phyloP scores from a whole-genome alignment of 495 filamentous ascomycete genomes.

The Ascobolus immersus region DNA sequence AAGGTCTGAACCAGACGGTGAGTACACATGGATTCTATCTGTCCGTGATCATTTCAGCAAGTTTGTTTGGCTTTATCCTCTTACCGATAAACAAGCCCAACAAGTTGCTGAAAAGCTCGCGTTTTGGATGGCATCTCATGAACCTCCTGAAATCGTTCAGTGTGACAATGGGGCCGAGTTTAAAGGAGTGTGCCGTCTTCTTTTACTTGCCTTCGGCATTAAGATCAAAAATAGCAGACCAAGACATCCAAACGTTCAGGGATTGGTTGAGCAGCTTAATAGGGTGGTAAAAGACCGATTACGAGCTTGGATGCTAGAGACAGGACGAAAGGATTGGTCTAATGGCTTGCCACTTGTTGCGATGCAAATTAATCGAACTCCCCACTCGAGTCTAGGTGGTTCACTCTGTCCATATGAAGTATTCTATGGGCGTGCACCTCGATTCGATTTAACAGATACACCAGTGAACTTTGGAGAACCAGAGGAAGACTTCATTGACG shows the following conservation, averaged over 20 bases:
- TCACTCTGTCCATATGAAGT: neutral
- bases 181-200: neutral
- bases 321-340: neutral
- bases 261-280: conserved; percentile 4
- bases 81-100: neutral
- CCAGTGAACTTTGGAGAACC: no score
- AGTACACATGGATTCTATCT: conserved; percentile 8
- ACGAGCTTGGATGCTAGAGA: neutral
- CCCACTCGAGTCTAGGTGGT: neutral
- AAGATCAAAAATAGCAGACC: conserved; percentile 1
- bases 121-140: neutral
- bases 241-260: neutral
- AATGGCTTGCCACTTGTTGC: neutral
- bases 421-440: neutral
- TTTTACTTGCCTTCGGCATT: neutral
- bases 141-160: conserved; percentile 1
- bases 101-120: neutral
- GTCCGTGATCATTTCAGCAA: conserved; percentile 9
- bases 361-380: neutral
- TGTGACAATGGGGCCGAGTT: conserved; percentile 3
- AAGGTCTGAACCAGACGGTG: conserved; percentile 1
- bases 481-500: no score
- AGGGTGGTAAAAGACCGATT: neutral
- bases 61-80: neutral
- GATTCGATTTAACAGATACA: no score